Base-by-base conservation (phyloP, 2,329 filamentous ascomycete genomes). In the Plenodomus tracheiphilus region DNA sequence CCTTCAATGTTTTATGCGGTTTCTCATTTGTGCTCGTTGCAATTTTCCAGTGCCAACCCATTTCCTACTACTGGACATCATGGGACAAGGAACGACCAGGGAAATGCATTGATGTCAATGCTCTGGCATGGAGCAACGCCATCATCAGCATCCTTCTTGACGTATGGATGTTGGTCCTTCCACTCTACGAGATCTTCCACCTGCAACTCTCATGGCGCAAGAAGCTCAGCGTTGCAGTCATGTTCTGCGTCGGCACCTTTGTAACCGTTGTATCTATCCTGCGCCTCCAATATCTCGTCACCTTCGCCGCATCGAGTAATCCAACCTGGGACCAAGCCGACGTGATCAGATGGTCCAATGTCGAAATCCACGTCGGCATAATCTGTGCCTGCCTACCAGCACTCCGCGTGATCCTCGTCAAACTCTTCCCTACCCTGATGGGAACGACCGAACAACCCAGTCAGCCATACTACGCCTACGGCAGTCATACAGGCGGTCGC, bases 301-400 rank as follows among this genome's bases (percentile, higher is more conserved):
- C 62, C 37, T 78, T 79, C 51, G 73, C 71, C 9, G 67, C 61
- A 30, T 76, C 75, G 2, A 38, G 54, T 1, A 78, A 79, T 53
- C 56, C 74, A 32, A 70, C 65, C 28, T 74, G 70, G 68, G 73
- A 75, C 46, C 73, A 75, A 57, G 58, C 63, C n/a, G 68, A 68
- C 4, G 70, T 74, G 7, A 59, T 69, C 16, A 71, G 70, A 43
- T 77, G 75, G 75, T 73, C 68, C 16, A 70, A 69, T 11, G 65
- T 77, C 21, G 75, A 78, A 55, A 65, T 75, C 47, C 68, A 75
- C 49, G 68, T 75, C 2, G 74, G 73, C 20, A 73, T 77, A 43
- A 71, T 77, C n/a, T 77, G 75, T 54, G 72, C 72, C 7, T 76
- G 75, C 59, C 70, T 78, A 58, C 75, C 75, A 1, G 62, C 69